Evolutionary conservation across 2,329 filamentous ascomycete genomes (phyloP), one percentile per base, ranked within the genome.

Genomic region (Paracamarosporium sp.): DNA sequence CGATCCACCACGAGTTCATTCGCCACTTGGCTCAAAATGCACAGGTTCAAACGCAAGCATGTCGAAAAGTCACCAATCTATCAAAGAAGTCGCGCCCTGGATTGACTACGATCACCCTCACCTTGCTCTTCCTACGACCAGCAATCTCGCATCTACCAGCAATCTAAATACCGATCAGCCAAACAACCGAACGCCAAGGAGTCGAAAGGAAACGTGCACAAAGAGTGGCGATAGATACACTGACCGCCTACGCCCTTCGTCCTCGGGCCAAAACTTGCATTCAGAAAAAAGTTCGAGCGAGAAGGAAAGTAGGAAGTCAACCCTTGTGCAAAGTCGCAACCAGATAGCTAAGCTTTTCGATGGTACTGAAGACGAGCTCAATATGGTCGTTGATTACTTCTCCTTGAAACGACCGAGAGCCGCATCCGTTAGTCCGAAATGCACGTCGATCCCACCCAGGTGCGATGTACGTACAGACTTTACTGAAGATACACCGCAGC

Each of bases 51-150:
- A 47, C 3, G 9, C 43, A 31, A 68, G 64, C 38, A 67, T 58
- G 30, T 46, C 28, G 3, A 59, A 57, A 8, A 65, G 56, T 38
- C 55, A 56, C 5, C 46, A 20, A 4, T 58, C 40, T 9, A 65
- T 69, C 31, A 54, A 55, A 33, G 67, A 70, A 43, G 60, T 71
- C 2, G 61, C 68, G 2, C 69, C 70, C 5, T 72, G 69, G 69
- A 56, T 63, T 2, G 65, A 68, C 22, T 56, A 47, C 13, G 64
- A 70, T 5, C 25, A 33, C n/a, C 50, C 52, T 3, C 22, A 40
- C 0, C 43, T 63, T 2, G 31, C 51, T 1, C 12, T 50, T 0
- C 61, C 61, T 3, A 24, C 48, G 1, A 30, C 17, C 6, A 54
- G 20, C 1, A 28, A 50, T 1, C 30, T 52, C 6, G 25, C 41